These are phyloP conservation scores for Curvularia sp. DNA, from an alignment of 2,329 filamentous ascomycete species.

Conservation along the genomic window DNA sequence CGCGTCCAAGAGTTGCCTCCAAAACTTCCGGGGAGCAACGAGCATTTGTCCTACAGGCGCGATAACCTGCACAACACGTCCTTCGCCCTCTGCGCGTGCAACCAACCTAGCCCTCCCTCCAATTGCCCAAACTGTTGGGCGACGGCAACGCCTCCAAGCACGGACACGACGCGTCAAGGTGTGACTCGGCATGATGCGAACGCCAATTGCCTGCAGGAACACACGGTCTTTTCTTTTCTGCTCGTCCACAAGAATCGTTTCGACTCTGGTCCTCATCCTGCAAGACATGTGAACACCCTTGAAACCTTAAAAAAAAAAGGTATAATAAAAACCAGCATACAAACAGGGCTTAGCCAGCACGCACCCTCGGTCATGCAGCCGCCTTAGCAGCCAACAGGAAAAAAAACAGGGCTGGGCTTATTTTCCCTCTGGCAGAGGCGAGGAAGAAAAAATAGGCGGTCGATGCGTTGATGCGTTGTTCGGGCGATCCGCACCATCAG, in stretches of 20 bases:
- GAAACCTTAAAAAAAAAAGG: too few relatives aligned
- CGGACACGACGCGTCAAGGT: conserved; percentile 17
- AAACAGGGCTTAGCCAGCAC: background rate
- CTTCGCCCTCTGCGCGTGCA: background rate
- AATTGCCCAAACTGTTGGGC: background rate
- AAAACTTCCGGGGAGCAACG: background rate
- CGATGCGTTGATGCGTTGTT: conserved; percentile 23
- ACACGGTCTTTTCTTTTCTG: conserved; percentile 10
- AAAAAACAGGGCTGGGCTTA: conserved; percentile 6
- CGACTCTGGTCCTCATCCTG: background rate
- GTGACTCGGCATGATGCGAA: conserved; percentile 32
- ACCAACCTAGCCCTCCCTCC: conserved; percentile 4
- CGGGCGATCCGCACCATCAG: conserved; percentile 11
- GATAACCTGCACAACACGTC: background rate
- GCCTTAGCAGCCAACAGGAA: background rate
- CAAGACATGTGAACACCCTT: background rate
- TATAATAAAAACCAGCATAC: too few relatives aligned
- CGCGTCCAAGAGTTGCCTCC: conserved; percentile 17
- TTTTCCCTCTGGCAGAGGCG: background rate
- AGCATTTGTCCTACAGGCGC: conserved; percentile 8
- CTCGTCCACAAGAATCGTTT: background rate
- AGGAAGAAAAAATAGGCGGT: conserved; percentile 8
- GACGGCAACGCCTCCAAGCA: conserved; percentile 2
- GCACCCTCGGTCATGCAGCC: conserved; percentile 21
- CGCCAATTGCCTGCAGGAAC: conserved; percentile 29